Conservation (phyloP, 1,284 basidiomycete genomes). For the Porodaedalea pini region DNA sequence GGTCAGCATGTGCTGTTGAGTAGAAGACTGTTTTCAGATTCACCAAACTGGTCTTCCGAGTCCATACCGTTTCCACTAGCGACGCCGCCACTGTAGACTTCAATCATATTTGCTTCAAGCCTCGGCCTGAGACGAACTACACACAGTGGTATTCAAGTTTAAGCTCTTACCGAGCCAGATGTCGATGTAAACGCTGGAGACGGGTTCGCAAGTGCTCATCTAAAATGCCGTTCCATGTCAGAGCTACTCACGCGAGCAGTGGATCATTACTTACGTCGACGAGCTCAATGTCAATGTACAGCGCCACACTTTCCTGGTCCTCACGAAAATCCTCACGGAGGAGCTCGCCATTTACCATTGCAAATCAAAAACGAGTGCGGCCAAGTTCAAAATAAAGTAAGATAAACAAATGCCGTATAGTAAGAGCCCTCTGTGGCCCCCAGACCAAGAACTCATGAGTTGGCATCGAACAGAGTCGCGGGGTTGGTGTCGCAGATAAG, state of each 20-base stretch:
- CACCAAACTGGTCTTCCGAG: neutral
- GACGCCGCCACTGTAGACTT: neutral
- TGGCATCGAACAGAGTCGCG: conserved; percentile 20
- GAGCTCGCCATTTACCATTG: conserved; percentile 22
- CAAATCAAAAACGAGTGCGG: conserved; percentile 5
- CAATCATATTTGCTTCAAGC: neutral
- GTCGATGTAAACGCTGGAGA: neutral
- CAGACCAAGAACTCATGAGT: conserved; percentile 24
- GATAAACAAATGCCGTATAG: conserved; percentile 10
- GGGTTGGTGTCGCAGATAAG: conserved; percentile 20
- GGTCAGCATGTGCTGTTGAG: neutral
- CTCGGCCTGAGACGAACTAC: neutral
- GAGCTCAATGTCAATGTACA: neutral
- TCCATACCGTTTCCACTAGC: neutral
- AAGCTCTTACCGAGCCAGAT: neutral
- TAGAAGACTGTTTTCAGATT: neutral
- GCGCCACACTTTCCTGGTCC: neutral
- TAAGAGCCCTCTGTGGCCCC: conserved; percentile 25
- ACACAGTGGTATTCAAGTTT: neutral
- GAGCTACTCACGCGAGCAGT: neutral
- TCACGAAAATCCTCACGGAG: neutral
- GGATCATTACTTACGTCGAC: neutral
- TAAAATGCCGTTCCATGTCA: neutral
- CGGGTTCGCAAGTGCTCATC: neutral
- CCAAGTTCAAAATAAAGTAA: neutral